These are phyloP conservation scores for Claviceps sp. DNA, from an alignment of 2,329 filamentous ascomycete genomes.

Conservation along the genomic window DNA sequence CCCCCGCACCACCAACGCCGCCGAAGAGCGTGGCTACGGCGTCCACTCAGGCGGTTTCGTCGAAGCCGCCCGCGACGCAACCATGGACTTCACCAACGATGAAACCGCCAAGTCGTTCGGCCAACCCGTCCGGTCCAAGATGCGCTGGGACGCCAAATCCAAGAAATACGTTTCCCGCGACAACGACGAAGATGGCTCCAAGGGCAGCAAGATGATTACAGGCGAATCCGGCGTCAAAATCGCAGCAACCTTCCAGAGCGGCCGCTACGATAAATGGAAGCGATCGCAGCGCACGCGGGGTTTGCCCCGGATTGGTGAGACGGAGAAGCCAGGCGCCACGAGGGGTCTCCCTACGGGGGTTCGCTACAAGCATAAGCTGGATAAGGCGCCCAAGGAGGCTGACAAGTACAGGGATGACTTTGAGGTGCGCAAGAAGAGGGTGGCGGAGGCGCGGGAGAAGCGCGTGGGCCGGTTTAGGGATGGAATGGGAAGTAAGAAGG, in stretches of 20 bases:
- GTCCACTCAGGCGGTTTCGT: slow-evolving; percentile 83
- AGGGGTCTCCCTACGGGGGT: slow-evolving; percentile 18
- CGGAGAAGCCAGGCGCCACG: slow-evolving; percentile 39
- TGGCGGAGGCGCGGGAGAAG: slow-evolving; percentile 77
- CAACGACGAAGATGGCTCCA: slow-evolving; percentile 90
- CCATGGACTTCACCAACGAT: slow-evolving; percentile 89
- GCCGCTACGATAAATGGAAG: slow-evolving; percentile 87
- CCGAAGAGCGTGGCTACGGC: slow-evolving; percentile 85
- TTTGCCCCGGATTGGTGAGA: slow-evolving; percentile 71
- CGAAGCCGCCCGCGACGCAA: slow-evolving; percentile 69
- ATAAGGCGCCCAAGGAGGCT: slow-evolving; percentile 81
- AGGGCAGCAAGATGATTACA: slow-evolving; percentile 56
- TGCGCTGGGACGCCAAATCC: slow-evolving; percentile 95
- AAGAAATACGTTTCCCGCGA: slow-evolving; percentile 86
- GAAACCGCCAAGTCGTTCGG: slow-evolving; percentile 70
- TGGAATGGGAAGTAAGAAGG: slow-evolving; percentile 56
- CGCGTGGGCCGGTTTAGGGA: slow-evolving; percentile 61
- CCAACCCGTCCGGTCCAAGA: slow-evolving; percentile 56
- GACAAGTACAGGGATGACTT: slow-evolving; percentile 90
- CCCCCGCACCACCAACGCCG: slow-evolving; percentile 64
- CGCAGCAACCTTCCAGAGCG: slow-evolving; percentile 81
- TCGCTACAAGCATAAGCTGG: slow-evolving; percentile 73
- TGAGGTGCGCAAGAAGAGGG: slow-evolving; percentile 77
- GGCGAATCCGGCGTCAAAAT: slow-evolving; percentile 95
- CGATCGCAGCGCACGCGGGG: slow-evolving; percentile 69